phyloP scores from a whole-genome alignment of 495 filamentous ascomycete species.

The Xylaria nigripes region DNA sequence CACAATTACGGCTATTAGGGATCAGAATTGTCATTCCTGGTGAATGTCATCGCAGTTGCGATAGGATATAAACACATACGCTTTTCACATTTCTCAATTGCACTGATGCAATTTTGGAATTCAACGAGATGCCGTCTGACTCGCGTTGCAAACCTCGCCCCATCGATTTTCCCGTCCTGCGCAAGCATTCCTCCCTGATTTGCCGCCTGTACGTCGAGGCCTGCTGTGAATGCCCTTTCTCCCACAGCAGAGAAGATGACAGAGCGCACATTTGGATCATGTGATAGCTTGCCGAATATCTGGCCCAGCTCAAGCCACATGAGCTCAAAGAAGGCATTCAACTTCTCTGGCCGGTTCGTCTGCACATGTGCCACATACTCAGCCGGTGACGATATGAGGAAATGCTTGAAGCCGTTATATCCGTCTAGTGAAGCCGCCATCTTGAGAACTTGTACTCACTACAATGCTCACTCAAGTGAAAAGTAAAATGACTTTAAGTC shows the following conservation, averaged over 20 bases:
- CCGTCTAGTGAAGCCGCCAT: conserved; percentile 14
- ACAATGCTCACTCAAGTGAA: too few species aligned
- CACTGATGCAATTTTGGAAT: conserved; percentile 70
- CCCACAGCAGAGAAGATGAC: conserved; percentile 80
- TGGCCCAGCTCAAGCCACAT: conserved; percentile 82
- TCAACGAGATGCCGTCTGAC: conserved; percentile 60
- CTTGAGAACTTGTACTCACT: not conserved
- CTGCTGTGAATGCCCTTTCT: conserved; percentile 74
- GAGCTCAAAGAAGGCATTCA: conserved; percentile 82
- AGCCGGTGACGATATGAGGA: conserved; percentile 63
- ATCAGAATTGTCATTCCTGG: conserved; percentile 8
- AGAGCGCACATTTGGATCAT: conserved; percentile 61
- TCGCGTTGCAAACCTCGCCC: conserved; percentile 55
- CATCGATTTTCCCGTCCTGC: conserved; percentile 37
- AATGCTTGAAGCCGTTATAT: conserved; percentile 55
- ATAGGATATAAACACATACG: conserved; percentile 37
- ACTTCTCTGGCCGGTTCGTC: conserved; percentile 81
- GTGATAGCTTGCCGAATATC: conserved; percentile 68
- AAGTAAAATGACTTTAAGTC: not conserved
- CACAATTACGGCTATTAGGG: conserved; percentile 59
- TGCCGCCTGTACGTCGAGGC: conserved; percentile 68
- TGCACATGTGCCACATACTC: conserved; percentile 82
- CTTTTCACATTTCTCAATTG: conserved; percentile 83
- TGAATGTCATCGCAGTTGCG: not conserved
- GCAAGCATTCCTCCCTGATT: conserved; percentile 34